Base-by-base conservation (phyloP, 2,329 filamentous ascomycete species). In the Penicillium sumatraense region DNA sequence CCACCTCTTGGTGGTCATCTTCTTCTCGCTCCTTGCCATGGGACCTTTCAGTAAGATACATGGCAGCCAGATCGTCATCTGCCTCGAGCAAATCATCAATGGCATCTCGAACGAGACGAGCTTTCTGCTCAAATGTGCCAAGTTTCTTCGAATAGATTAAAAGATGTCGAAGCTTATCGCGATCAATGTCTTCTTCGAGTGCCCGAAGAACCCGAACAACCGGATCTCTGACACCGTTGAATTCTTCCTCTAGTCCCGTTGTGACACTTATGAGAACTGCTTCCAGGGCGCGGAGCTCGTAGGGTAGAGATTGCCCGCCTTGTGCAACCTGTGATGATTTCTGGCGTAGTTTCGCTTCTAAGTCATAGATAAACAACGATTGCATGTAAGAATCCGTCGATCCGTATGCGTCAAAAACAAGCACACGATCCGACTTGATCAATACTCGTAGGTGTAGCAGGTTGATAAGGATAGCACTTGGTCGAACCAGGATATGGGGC, bases 111-210 rank as follows among this genome's bases (percentile, higher is more conserved):
- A 99, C 93, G 26, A 99, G 81, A 68, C 93, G 90, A 14, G 92
- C 93, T 73, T 96, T 98, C 75, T 98, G 95, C 77, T 98, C 95
- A 73, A 99, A 99, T 2, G 93, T 96, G 72, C 91, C 95, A 48
- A 99, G 83, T 67, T 93, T 91, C 79, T 99, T 99, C 21, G 91
- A 96, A 71, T 96, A 88, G 55, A 98, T 93, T 53, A 99, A 86
- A 42, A 99, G 83, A 64, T 96, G 86, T 7, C 95, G 86, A 45
- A 99, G 82, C 79, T 96, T 96, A 73, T 98, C 91, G 40, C 95
- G 83, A 72, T 98, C 93, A 56, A 99, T 97, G 64, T 98, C 95
- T 68, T 97, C 93, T 77, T 99, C 95, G 7, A 99, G 82, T 66
- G 96, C 93, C 66, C 89, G 85, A 26, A 99, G 81, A 41, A 98